A percentile compares a stretch with the other conserved stretches of the same genome.
Conservation (phyloP, 2,329 filamentous ascomycete genomes). For the Trichoderma atroviride region DNA sequence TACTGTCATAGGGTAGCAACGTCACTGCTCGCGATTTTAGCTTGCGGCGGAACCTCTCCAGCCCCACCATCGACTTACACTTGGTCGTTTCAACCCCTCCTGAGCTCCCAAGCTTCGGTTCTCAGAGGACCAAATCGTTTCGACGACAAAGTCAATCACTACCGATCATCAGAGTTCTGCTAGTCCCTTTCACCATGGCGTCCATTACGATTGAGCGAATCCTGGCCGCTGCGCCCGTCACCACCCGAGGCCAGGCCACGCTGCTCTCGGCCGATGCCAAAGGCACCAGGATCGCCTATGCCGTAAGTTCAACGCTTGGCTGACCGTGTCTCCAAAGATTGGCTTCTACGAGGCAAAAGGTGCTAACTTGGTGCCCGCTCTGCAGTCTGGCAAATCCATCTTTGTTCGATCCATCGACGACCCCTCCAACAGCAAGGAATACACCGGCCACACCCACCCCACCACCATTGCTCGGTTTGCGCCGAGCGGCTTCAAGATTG, state of each 20-base stretch:
- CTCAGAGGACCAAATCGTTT: not conserved
- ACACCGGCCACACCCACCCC: conserved; percentile 83
- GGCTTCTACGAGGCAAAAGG: not conserved
- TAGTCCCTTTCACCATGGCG: conserved; percentile 35
- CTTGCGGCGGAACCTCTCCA: conserved; percentile 7
- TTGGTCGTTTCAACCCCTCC: conserved; percentile 23
- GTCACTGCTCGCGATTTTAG: conserved; percentile 11
- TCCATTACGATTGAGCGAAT: conserved; percentile 67
- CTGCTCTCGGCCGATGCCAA: conserved; percentile 86
- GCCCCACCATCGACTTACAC: conserved; percentile 23
- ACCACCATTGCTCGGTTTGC: conserved; percentile 94
- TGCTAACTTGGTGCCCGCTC: not conserved
- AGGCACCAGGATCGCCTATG: conserved; percentile 90
- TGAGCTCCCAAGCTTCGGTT: conserved; percentile 6
- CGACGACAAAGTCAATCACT: not conserved
- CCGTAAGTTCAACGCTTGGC: conserved; percentile 58
- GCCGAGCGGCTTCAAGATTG: conserved; percentile 92
- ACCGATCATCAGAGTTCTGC: not conserved
- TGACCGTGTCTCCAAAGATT: not conserved
- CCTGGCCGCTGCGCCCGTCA: conserved; percentile 82
- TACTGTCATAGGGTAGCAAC: not conserved
- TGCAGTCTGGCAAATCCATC: conserved; percentile 89
- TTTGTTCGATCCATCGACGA: conserved; percentile 94
- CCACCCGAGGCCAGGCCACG: conserved; percentile 82
- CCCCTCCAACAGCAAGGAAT: conserved; percentile 82